These are phyloP conservation scores for Oryza officinalis DNA, from an alignment of 176 grass and related monocot genomes.

Conservation along the genomic window DNA sequence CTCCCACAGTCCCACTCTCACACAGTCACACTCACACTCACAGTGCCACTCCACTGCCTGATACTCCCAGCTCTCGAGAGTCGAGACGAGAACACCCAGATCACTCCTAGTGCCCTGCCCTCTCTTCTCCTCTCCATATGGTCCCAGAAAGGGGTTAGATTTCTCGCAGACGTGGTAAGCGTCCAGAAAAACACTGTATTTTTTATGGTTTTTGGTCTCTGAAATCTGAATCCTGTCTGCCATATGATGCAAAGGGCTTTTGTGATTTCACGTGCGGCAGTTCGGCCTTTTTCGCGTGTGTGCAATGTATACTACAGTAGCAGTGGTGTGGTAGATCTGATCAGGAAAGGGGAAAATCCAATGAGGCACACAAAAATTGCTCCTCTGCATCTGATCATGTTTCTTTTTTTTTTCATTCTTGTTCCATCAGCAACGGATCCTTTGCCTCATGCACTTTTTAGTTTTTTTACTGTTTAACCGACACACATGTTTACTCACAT, in stretches of 20 bases:
- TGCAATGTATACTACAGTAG: neutral
- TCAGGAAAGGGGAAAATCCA: neutral
- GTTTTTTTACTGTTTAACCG: neutral
- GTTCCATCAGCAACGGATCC: neutral
- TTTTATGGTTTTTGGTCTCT: conserved; percentile 14
- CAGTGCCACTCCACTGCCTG: neutral
- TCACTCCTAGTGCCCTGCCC: neutral
- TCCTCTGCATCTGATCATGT: neutral
- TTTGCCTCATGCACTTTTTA: too few relatives aligned
- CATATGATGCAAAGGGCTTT: conserved; percentile 28
- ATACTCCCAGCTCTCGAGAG: neutral
- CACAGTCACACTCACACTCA: too few relatives aligned
- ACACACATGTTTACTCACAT: neutral
- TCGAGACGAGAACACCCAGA: conserved; percentile 10
- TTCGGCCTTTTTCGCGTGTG: conserved; percentile 6
- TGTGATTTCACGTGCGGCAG: conserved; percentile 19
- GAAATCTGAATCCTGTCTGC: conserved; percentile 39
- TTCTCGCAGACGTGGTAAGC: neutral
- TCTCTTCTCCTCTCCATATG: neutral
- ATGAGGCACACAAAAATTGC: neutral
- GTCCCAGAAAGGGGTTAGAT: neutral
- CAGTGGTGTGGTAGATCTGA: conserved; percentile 28
- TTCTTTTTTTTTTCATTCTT: neutral
- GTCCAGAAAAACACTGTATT: conserved; percentile 13
- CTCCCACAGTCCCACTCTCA: neutral